Evolutionary conservation across 371 early-diverging fungal genomes (phyloP), one percentile per base, ranked within the genome.

Genomic region (Zychaea mexicana): DNA sequence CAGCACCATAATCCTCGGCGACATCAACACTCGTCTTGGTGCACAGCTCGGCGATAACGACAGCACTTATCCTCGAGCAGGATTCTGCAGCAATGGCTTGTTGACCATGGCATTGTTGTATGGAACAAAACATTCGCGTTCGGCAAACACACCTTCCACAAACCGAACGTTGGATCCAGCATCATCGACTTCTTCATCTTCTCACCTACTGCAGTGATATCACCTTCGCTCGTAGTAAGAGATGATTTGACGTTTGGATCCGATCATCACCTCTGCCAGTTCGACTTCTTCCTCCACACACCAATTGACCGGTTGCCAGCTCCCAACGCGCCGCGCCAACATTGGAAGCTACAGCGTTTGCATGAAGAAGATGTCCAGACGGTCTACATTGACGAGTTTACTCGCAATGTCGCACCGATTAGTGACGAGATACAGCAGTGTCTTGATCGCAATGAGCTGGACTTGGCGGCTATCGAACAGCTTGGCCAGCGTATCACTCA

Each of bases 131-230:
- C 13, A 10, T 19, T 53, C 7, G 10, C 53, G 1, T 55, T 19
- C 27, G 56, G 56, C 9, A 31, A n/a, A 15, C 7, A 6, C 27
- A 62, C 62, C 17, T 53, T 33, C 55, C 32, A 27, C 10, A 19
- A 39, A 36, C 38, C 38, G 7, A 15, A 2, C 27, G 21, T 15
- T 12, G 54, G 55, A 4, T 21, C 33, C 2, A 62, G 56, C 47
- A 62, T 62, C 27, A 62, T 62, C 19, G 63, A 62, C 30, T 31
- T 38, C 13, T 62, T 62, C 24, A 15, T 62, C 5, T 36, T 19
- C 7, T 7, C 33, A 46, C 17, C 9, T 21, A 24, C n/a, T 12
- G 28, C 60, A 30, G 17, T 59, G 6, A 8, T 8, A 2, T 9
- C 7, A 17, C 24, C 64, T 31, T 15, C 38, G 12, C 22, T 57